phyloP scores from a whole-genome alignment of 345 rosid genomes.

The Toxicodendron radicans region DNA sequence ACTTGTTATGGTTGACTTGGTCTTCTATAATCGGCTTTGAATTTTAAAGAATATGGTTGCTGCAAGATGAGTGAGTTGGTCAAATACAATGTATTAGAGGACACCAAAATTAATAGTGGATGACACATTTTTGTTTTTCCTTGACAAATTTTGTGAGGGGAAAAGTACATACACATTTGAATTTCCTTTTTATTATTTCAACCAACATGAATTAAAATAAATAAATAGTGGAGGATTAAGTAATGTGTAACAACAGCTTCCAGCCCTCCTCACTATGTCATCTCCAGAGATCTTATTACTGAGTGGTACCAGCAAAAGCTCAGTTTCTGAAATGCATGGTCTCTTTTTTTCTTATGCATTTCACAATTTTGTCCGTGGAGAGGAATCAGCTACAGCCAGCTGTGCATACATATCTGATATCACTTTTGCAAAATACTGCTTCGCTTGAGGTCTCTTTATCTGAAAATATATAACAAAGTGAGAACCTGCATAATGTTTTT shows the following conservation, averaged over 20 bases:
- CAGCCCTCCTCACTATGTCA: neutral
- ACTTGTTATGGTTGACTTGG: too few species aligned
- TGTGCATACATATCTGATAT: constrained; percentile 55
- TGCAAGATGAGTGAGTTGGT: neutral
- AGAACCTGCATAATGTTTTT: neutral
- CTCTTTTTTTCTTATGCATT: neutral
- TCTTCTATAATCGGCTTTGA: neutral
- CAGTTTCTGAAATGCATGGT: neutral
- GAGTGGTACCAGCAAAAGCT: neutral
- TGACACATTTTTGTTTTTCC: neutral
- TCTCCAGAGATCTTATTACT: constrained; percentile 5
- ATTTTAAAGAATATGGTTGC: neutral
- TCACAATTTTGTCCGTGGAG: constrained; percentile 25
- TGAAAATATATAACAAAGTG: constrained; percentile 23
- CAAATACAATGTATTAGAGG: neutral
- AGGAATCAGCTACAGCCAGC: constrained; percentile 53
- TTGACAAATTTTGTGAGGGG: neutral
- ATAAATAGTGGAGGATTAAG: neutral
- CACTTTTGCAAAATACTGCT: constrained; percentile 63
- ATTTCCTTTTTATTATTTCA: constrained; percentile 2
- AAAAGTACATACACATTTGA: neutral
- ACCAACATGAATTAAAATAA: neutral
- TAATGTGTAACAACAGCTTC: neutral
- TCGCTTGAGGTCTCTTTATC: constrained; percentile 87
- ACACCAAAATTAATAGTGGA: neutral